Percentiles rank a stretch among this genome's conserved stretches.
phyloP scores from a whole-genome alignment of 179 eudicot genomes.

The Silene vulgaris region DNA sequence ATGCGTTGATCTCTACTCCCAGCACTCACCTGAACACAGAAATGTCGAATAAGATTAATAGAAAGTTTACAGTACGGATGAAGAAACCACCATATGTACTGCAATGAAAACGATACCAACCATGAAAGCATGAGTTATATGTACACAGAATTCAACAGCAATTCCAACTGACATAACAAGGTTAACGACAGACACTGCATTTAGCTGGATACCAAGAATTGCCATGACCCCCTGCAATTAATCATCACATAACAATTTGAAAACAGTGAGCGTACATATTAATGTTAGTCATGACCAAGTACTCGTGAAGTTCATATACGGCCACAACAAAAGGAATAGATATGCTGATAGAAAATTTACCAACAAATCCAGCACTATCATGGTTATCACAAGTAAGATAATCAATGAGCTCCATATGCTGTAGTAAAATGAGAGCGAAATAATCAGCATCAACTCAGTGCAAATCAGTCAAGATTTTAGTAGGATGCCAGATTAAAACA shows the following conservation, averaged over 20 bases:
- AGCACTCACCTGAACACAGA: conserved; percentile 50
- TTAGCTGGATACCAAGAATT: conserved; percentile 78
- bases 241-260: conserved; percentile 12
- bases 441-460: conserved; percentile 9
- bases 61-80: conserved; percentile 8
- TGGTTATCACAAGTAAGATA: conserved; percentile 69
- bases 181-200: conserved; percentile 96
- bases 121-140: conserved; percentile 97
- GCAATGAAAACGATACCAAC: conserved; percentile 36
- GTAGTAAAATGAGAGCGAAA: conserved; percentile 22
- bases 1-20: conserved; percentile 84
- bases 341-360: conserved; percentile 33
- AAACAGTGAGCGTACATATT: neutral
- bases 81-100: neutral
- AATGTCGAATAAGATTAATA: neutral
- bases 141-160: conserved; percentile 97
- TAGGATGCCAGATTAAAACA: conserved; percentile 13
- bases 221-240: conserved; percentile 93
- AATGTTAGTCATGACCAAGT: neutral
- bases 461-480: conserved; percentile 7
- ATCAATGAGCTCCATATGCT: conserved; percentile 93
- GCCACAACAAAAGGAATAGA: neutral
- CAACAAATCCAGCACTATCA: conserved; percentile 91
- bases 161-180: conserved; percentile 97
- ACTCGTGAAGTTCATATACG: neutral